Percentiles rank a stretch among this genome's conserved stretches.
These are phyloP conservation scores for Peterozyma xylosa DNA, from an alignment of 805 yeast genomes.

Conservation along the genomic window DNA sequence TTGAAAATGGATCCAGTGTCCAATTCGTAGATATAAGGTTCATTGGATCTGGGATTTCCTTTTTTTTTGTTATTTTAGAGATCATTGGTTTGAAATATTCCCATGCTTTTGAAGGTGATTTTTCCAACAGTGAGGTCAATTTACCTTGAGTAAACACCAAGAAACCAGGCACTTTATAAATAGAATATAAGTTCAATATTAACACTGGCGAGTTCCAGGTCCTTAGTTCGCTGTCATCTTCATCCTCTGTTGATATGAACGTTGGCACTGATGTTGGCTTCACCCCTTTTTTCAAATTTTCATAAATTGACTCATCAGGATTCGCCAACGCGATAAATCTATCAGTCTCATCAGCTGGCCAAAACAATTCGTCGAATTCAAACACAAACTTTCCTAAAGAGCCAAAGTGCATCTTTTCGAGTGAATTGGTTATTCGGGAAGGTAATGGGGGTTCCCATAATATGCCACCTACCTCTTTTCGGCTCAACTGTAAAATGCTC, in stretches of 20 bases:
- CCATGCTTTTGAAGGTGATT: conserved; percentile 47
- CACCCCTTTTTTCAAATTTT: conserved; percentile 5
- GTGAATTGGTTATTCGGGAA: conserved; percentile 27
- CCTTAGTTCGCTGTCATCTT: background rate
- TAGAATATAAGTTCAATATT: conserved; percentile 50
- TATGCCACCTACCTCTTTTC: conserved; percentile 35
- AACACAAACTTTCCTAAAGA: conserved; percentile 67
- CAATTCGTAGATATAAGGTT: conserved; percentile 54
- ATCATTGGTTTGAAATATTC: conserved; percentile 49
- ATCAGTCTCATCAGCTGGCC: conserved; percentile 46
- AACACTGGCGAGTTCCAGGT: conserved; percentile 56
- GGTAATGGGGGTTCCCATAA: conserved; percentile 54
- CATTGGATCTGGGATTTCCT: conserved; percentile 22
- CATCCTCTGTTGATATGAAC: background rate
- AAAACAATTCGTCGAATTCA: conserved; percentile 56
- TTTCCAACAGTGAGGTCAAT: conserved; percentile 53
- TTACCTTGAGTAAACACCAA: conserved; percentile 68
- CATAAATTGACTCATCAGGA: conserved; percentile 18
- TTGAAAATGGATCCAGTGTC: conserved; percentile 71
- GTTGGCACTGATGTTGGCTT: background rate
- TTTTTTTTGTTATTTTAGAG: conserved; percentile 19
- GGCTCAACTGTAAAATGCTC: conserved; percentile 45
- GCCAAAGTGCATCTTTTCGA: conserved; percentile 50
- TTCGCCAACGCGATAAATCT: conserved; percentile 38
- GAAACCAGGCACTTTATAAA: conserved; percentile 44